Base-by-base conservation (phyloP, 768 basidiomycete species). In the Paxillus involutus region DNA sequence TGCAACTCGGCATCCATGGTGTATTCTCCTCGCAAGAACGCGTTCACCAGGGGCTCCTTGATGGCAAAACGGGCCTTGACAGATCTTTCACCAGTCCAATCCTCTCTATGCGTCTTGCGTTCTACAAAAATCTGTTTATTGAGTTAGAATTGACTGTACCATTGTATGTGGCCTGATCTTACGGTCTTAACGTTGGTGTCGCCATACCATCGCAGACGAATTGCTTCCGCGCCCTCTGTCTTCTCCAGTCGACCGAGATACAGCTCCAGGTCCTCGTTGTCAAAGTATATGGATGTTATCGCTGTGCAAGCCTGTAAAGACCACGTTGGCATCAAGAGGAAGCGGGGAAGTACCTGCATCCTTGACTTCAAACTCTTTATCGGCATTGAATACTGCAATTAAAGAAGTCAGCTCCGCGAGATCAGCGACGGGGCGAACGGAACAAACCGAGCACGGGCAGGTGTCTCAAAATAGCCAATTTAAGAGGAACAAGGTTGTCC, bases 71-170 rank as follows among this genome's bases (percentile, higher is more conserved):
- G 89, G 13, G 94, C 91, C 72, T 98, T 99, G 67, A 98, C 95
- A 10, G 92, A 94, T 72, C 98, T 98, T 71, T 99, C 96, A 33
- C 97, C 97, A 0, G 96, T 98, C 97, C 97, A 99, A 66, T 99
- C 97, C 72, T 99, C 97, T 51, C 94, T 84, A 68, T 99, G 90
- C 0, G 90, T 93, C 72, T 93, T 93, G 40, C 90, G 88, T 72
- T 93, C 90, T 17, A 93, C 86, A 59, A 90, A 93, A 37, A 93
- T 90, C 87, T 91, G 61, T 7, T 12, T 6, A 47, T 19, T 32
- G 44, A 24, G 57, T 57, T 33, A 39, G 47, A 0, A 35, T 47
- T 21, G 40, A 30, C 49, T 47, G 10, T 26, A n/a, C 13, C 35
- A 2, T 12, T 30, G 29, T 16, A 29, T 11, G 3, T 48, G 39